A percentile compares a stretch with the other conserved stretches of the same genome.
Conservation (phyloP, 352 stramenopile species). For the Globisporangium solare region DNA sequence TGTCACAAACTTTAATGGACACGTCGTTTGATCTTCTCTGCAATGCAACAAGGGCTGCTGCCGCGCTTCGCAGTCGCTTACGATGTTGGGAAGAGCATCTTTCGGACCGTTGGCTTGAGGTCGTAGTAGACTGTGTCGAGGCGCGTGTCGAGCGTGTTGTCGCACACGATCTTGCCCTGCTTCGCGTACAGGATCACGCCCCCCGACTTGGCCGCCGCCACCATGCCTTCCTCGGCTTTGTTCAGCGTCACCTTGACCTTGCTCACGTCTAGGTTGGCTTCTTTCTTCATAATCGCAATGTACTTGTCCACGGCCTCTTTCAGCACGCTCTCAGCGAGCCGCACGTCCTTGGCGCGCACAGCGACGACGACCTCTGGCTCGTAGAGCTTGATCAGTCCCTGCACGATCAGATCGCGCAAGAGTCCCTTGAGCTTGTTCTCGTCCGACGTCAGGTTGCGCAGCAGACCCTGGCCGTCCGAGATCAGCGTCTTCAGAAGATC, state of each 20-base stretch:
- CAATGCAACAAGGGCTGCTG: no score
- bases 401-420: constrained; percentile 96
- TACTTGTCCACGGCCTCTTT: constrained; percentile 85
- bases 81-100: constrained; percentile 67
- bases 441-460: constrained; percentile 47
- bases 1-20: not conserved
- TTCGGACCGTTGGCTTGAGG: constrained; percentile 71
- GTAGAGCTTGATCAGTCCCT: constrained; percentile 98
- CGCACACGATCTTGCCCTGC: constrained; percentile 95
- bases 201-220: constrained; percentile 75
- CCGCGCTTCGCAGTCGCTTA: constrained; percentile 16
- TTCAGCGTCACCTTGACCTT: constrained; percentile 91
- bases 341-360: constrained; percentile 90
- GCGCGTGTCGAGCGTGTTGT: constrained; percentile 96
- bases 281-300: constrained; percentile 80
- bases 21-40: no score
- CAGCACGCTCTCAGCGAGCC: constrained; percentile 82
- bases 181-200: constrained; percentile 85
- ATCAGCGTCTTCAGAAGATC: constrained; percentile 86
- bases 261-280: constrained; percentile 89
- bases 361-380: constrained; percentile 93
- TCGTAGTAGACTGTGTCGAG: constrained; percentile 83
- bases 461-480: constrained; percentile 51
- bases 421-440: constrained; percentile 91
- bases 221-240: constrained; percentile 76